These are phyloP conservation scores for Dendrobium chrysotoxum DNA, from an alignment of 106 monocot species.

Conservation along the genomic window DNA sequence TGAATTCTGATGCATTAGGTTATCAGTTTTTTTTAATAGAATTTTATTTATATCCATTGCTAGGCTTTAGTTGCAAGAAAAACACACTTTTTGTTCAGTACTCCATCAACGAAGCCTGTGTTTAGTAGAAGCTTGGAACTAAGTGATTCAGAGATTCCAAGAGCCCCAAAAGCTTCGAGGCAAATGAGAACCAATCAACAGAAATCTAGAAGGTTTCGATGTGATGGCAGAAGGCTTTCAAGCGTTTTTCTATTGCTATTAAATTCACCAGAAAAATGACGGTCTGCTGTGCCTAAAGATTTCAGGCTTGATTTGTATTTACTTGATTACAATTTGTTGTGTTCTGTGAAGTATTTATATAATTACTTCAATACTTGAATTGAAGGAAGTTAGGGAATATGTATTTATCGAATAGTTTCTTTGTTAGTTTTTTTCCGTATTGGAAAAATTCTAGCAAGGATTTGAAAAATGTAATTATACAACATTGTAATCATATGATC, in stretches of 20 bases:
- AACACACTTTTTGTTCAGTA: conserved; percentile 2
- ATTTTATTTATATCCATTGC: not conserved
- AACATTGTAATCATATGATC: not conserved
- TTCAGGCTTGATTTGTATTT: not conserved
- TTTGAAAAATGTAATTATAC: not conserved
- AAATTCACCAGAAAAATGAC: not conserved
- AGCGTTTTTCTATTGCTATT: not conserved
- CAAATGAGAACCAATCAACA: not conserved
- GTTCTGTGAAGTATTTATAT: not conserved
- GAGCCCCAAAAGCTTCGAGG: not conserved
- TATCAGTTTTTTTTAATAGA: not conserved
- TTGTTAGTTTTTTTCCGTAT: not conserved
- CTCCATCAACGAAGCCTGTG: not conserved
- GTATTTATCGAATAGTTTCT: not conserved
- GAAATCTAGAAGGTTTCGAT: not conserved
- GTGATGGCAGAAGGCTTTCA: not conserved
- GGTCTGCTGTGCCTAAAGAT: not conserved
- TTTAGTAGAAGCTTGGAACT: not conserved
- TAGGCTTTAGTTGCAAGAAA: not conserved
- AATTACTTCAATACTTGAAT: not conserved
- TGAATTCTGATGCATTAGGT: not conserved
- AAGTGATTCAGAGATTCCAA: not conserved
- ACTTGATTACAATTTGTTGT: not conserved
- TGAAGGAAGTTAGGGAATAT: not conserved
- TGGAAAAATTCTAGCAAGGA: not conserved